A percentile compares a stretch with the other conserved stretches of the same genome.
These are phyloP conservation scores for Austroboletus eburneus DNA, from an alignment of 768 basidiomycete genomes.

Conservation along the genomic window DNA sequence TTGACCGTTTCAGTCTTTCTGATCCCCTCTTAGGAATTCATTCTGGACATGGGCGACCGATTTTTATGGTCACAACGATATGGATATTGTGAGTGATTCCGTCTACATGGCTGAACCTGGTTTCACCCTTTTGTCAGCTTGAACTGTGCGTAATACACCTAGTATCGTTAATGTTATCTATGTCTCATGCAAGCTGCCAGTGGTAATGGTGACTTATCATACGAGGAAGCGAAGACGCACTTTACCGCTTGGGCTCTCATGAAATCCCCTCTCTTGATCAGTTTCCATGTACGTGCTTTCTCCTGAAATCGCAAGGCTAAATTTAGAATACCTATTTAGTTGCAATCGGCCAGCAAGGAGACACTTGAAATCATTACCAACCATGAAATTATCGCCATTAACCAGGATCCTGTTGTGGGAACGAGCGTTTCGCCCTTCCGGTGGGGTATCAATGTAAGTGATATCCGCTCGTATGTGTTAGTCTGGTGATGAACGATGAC, in stretches of 20 bases:
- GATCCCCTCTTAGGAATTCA: constrained; percentile 47
- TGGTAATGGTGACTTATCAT: constrained; percentile 58
- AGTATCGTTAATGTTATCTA: background rate
- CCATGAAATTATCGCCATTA: constrained; percentile 61
- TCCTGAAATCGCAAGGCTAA: background rate
- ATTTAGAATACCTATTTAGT: constrained; percentile 28
- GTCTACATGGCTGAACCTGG: constrained; percentile 3
- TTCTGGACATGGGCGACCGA: constrained; percentile 60
- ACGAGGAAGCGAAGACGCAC: constrained; percentile 64
- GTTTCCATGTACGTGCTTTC: constrained; percentile 46
- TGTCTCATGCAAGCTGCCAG: constrained; percentile 27
- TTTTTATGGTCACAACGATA: constrained; percentile 65
- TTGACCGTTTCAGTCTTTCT: background rate
- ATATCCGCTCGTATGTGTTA: background rate
- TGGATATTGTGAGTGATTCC: constrained; percentile 52
- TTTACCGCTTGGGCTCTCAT: constrained; percentile 72
- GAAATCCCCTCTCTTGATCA: constrained; percentile 64
- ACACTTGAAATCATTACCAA: constrained; percentile 57
- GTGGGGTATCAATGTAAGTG: constrained; percentile 61
- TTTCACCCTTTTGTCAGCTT: constrained; percentile 34
- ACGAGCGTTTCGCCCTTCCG: constrained; percentile 62
- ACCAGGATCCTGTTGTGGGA: constrained; percentile 62
- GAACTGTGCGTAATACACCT: constrained; percentile 42
- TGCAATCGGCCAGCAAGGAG: constrained; percentile 47
- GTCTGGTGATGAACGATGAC: background rate